Evolutionary conservation across 2,329 filamentous ascomycete species (phyloP).

Genomic region (Ilyonectria robusta): DNA sequence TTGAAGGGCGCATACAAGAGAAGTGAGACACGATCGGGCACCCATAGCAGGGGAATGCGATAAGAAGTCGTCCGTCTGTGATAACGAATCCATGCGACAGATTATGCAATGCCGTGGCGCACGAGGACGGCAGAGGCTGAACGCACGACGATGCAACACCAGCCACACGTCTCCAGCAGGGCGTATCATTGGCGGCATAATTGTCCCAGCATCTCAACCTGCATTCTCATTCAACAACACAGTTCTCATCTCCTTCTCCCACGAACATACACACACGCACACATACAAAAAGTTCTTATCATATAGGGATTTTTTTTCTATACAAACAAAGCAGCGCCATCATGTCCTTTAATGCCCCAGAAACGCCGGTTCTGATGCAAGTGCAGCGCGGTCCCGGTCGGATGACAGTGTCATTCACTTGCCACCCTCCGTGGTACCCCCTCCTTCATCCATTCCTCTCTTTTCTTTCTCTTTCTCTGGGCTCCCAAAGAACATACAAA

Average conservation of each 20-base stretch:
- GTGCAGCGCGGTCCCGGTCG: slow-evolving; percentile 34
- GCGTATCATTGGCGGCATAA: not conserved
- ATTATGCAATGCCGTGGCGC: slow-evolving; percentile 13
- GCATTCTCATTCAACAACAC: slow-evolving; percentile 8
- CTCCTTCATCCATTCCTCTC: slow-evolving; percentile 18
- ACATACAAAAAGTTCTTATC: slow-evolving; percentile 16
- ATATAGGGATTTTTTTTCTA: slow-evolving; percentile 24
- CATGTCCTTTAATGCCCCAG: slow-evolving; percentile 48
- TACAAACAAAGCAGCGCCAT: slow-evolving; percentile 45
- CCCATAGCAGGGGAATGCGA: not conserved
- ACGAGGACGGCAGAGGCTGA: not conserved
- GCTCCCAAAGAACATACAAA: slow-evolving; percentile 16
- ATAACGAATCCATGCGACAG: slow-evolving; percentile 3
- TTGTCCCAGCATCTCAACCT: slow-evolving; percentile 7
- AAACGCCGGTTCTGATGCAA: slow-evolving; percentile 51
- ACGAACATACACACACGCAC: not conserved
- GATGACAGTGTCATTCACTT: slow-evolving; percentile 16
- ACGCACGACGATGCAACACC: not conserved
- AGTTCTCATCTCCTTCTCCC: not conserved
- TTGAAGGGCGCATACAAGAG: not conserved
- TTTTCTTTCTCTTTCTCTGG: slow-evolving; percentile 16
- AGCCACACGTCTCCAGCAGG: not conserved
- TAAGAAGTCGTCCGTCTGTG: not conserved
- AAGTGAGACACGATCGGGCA: not conserved
- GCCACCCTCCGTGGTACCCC: slow-evolving; percentile 25